A percentile compares a stretch with the other conserved stretches of the same genome.
Conservation (phyloP, 75 land plant species). For the Chamaecyparis obtusa region DNA sequence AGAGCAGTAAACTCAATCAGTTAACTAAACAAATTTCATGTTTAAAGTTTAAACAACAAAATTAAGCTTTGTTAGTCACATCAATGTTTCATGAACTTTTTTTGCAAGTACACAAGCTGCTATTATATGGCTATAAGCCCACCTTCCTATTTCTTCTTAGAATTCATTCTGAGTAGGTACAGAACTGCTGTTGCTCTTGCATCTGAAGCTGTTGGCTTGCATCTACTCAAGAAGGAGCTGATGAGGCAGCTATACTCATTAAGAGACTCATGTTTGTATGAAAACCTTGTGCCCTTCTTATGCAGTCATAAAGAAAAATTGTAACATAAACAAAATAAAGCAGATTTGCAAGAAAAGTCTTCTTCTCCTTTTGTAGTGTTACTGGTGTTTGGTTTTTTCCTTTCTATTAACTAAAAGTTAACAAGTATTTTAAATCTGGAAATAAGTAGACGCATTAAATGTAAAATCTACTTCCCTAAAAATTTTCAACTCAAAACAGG, state of each 20-base stretch:
- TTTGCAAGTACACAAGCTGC: no score
- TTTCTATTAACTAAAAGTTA: no score
- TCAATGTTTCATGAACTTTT: no score
- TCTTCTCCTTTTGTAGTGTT: background rate
- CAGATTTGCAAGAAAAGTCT: background rate
- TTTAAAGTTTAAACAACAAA: no score
- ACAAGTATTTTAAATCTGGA: no score
- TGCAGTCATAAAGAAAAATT: background rate
- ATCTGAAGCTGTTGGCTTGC: background rate
- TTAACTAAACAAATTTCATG: no score
- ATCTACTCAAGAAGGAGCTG: background rate
- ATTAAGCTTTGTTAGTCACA: no score
- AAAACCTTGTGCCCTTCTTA: background rate
- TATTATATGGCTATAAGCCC: background rate
- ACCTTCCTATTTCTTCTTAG: background rate
- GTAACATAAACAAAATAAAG: background rate
- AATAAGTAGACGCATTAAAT: no score
- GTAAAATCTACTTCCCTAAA: no score
- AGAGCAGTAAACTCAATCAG: no score
- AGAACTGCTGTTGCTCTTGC: background rate
- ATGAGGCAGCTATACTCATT: background rate
- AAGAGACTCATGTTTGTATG: background rate
- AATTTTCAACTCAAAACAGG: no score
- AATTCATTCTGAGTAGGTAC: background rate
- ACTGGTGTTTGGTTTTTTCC: background rate